These are phyloP conservation scores for Sideroxylon spinosum DNA, from an alignment of 179 eudicot genomes.

Conservation along the genomic window DNA sequence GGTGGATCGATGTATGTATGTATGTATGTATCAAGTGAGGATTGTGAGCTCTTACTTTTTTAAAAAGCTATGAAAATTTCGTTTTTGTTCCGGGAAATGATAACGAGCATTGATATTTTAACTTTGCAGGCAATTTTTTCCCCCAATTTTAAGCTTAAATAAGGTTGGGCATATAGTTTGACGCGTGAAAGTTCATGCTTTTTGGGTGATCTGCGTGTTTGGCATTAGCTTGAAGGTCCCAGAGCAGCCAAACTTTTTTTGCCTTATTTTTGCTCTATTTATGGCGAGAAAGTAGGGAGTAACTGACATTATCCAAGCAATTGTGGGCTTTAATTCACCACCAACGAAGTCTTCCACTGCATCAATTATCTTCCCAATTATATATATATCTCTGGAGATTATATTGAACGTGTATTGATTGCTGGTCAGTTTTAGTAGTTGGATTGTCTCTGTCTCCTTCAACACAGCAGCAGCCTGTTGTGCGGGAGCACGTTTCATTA, in stretches of 20 bases:
- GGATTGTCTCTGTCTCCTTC: conserved; percentile 13
- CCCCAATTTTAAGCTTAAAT: conserved; percentile 18
- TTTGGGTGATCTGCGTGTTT: conserved; percentile 16
- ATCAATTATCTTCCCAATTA: neutral
- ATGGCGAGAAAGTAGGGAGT: conserved; percentile 15
- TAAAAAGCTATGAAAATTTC: neutral
- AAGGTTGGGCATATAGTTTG: conserved; percentile 10
- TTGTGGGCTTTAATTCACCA: conserved; percentile 7
- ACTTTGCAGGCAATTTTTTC: conserved; percentile 11
- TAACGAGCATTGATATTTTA: conserved; percentile 11
- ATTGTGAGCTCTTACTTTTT: neutral
- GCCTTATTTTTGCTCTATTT: conserved; percentile 15
- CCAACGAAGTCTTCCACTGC: conserved; percentile 1
- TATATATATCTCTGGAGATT: neutral
- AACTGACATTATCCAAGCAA: neutral
- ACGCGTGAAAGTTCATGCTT: conserved; percentile 21
- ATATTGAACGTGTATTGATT: neutral
- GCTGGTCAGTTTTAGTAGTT: conserved; percentile 4
- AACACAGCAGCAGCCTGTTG: neutral
- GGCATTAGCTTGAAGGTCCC: conserved; percentile 12
- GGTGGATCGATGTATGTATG: neutral
- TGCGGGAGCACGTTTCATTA: neutral
- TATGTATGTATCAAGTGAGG: neutral
- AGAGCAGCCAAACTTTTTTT: conserved; percentile 13
- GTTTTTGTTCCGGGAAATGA: conserved; percentile 5